Evolutionary conservation across 2,329 filamentous ascomycete species (phyloP).

Genomic region (Trichoderma guizhouense): DNA sequence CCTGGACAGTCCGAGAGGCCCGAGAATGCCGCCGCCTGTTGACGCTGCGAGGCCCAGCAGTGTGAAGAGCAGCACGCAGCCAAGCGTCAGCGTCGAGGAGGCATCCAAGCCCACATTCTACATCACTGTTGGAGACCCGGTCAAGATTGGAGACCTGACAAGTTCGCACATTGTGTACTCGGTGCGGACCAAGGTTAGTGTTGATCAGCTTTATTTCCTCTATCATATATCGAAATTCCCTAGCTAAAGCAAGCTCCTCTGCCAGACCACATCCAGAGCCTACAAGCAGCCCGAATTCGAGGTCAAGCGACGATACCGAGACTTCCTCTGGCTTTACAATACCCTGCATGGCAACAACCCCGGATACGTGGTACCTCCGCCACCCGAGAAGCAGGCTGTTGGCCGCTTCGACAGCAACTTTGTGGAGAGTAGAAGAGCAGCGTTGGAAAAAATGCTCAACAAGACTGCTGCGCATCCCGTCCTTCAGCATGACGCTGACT

Average conservation of each 20-base stretch:
- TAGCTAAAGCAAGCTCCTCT: neutral
- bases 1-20: slow-evolving; percentile 48
- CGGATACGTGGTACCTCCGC: slow-evolving; percentile 89
- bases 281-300: slow-evolving; percentile 91
- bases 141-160: slow-evolving; percentile 95
- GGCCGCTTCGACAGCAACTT: slow-evolving; percentile 96
- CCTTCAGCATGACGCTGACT: slow-evolving; percentile 85
- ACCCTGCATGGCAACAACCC: slow-evolving; percentile 92
- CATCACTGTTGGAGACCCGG: slow-evolving; percentile 90
- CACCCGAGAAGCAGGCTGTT: slow-evolving; percentile 96
- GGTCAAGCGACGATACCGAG: slow-evolving; percentile 88
- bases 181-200: slow-evolving; percentile 78
- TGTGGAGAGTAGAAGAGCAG: slow-evolving; percentile 85
- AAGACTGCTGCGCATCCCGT: slow-evolving; percentile 87
- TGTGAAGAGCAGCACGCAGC: slow-evolving; percentile 54
- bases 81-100: slow-evolving; percentile 88
- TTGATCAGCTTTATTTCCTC: too few relatives aligned
- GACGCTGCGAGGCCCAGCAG: slow-evolving; percentile 54
- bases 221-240: neutral
- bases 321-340: slow-evolving; percentile 97
- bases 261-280: slow-evolving; percentile 87
- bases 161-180: slow-evolving; percentile 98
- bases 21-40: slow-evolving; percentile 65
- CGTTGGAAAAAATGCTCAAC: slow-evolving; percentile 96
- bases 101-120: slow-evolving; percentile 88